Evolutionary conservation across 441 rosid genomes (phyloP).

Genomic region (Pelargonium citronellum): DNA sequence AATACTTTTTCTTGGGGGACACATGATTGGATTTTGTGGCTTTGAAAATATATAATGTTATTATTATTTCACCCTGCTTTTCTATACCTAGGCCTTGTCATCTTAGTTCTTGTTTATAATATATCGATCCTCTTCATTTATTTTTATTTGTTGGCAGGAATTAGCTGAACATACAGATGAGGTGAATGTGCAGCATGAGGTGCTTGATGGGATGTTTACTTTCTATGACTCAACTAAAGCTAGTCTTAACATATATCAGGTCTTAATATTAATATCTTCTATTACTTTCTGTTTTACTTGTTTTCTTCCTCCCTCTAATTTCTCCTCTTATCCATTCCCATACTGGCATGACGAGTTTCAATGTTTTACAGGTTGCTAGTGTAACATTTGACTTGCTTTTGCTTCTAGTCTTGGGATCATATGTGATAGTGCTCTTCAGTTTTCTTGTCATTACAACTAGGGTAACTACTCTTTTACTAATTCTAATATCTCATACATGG

Average conservation of each 20-base stretch:
- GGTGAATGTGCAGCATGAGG: conserved; percentile 70
- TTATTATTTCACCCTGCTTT: background rate
- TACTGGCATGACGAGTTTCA: conserved; percentile 83
- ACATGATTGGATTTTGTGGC: background rate
- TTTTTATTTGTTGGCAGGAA: conserved; percentile 50
- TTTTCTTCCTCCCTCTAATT: background rate
- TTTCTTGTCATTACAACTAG: conserved; percentile 88
- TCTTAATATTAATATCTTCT: conserved; percentile 37
- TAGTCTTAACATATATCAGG: conserved; percentile 86
- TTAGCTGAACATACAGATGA: conserved; percentile 67
- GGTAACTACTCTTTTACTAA: conserved; percentile 58
- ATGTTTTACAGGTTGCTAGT: conserved; percentile 76
- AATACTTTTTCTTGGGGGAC: background rate
- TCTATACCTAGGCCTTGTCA: background rate
- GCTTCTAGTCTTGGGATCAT: conserved; percentile 87
- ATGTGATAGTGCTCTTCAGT: conserved; percentile 80
- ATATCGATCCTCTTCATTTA: conserved; percentile 29
- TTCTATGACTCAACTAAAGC: conserved; percentile 78
- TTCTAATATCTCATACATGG: conserved; percentile 30
- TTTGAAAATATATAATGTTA: background rate
- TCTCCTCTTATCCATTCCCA: conserved; percentile 59
- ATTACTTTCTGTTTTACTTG: background rate
- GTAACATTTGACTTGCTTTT: conserved; percentile 90
- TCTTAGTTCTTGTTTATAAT: conserved; percentile 41
- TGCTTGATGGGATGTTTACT: conserved; percentile 76